Conservation (phyloP, 805 yeast species). For the Candida maesae region DNA sequence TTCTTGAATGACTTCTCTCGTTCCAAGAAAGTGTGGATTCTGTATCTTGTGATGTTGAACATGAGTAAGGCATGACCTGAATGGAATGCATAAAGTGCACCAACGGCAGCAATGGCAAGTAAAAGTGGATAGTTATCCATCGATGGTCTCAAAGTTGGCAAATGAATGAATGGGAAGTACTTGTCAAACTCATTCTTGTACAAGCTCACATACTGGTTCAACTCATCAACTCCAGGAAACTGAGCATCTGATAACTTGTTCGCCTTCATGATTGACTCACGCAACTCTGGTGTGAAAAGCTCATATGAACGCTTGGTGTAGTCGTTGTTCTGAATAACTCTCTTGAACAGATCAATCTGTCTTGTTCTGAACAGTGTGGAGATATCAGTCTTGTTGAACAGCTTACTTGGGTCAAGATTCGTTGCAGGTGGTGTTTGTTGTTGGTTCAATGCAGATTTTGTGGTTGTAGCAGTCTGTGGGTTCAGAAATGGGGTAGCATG, state of each 20-base stretch:
- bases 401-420: conserved; percentile 25
- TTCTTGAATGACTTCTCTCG: conserved; percentile 28
- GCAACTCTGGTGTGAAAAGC: conserved; percentile 47
- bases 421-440: not conserved
- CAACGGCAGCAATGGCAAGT: conserved; percentile 81
- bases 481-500: not conserved
- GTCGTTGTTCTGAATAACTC: conserved; percentile 28
- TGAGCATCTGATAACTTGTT: conserved; percentile 54
- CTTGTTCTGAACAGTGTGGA: conserved; percentile 60
- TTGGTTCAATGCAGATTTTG: conserved; percentile 1
- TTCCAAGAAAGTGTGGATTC: conserved; percentile 66
- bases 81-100: conserved; percentile 82
- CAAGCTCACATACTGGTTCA: conserved; percentile 71
- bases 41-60: conserved; percentile 62
- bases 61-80: conserved; percentile 69
- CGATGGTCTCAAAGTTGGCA: conserved; percentile 52
- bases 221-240: conserved; percentile 72
- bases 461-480: conserved; percentile 2
- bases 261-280: conserved; percentile 48
- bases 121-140: conserved; percentile 61
- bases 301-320: conserved; percentile 22
- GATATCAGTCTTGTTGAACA: conserved; percentile 40
- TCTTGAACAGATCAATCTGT: conserved; percentile 62
- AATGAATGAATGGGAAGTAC: conserved; percentile 81
- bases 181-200: conserved; percentile 75